phyloP scores from a whole-genome alignment of 345 rosid genomes.

The Iberis pinnata region DNA sequence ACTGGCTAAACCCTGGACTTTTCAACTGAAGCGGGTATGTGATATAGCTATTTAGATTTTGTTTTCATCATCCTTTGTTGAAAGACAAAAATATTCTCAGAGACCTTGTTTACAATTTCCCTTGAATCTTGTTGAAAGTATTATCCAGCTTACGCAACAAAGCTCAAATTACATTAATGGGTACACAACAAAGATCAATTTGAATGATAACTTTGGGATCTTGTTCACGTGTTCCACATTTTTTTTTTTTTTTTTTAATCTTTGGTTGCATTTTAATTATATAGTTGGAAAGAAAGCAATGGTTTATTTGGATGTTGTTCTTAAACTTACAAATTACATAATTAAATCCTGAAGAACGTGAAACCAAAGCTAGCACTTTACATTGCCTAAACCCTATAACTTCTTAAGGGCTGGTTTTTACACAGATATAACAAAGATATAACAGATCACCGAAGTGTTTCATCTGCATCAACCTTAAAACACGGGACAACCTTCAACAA shows the following conservation, averaged over 20 bases:
- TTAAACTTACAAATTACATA: slow-evolving; percentile 11
- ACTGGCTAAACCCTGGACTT: slow-evolving; percentile 86
- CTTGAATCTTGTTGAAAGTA: slow-evolving; percentile 18
- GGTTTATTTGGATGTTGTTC: slow-evolving; percentile 15
- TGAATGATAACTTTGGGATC: slow-evolving; percentile 17
- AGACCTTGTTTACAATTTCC: slow-evolving; percentile 1
- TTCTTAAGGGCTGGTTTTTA: slow-evolving; percentile 1
- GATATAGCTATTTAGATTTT: no score
- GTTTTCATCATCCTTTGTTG: slow-evolving; percentile 2
- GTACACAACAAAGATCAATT: slow-evolving; percentile 5
- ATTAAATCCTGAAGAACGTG: slow-evolving; percentile 17
- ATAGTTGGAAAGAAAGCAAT: slow-evolving; percentile 16
- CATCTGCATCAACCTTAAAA: slow-evolving; percentile 28
- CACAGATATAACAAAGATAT: slow-evolving; percentile 13
- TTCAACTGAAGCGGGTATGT: slow-evolving; percentile 45
- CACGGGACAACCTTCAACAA: slow-evolving; percentile 48
- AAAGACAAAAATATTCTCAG: slow-evolving; percentile 4
- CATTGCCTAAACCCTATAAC: slow-evolving; percentile 5
- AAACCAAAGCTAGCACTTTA: slow-evolving; percentile 23
- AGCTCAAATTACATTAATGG: slow-evolving; percentile 18
- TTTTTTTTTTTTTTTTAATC: not conserved
- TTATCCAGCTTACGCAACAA: slow-evolving; percentile 14
- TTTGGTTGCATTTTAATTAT: slow-evolving; percentile 14
- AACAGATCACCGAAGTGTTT: not conserved
- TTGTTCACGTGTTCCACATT: slow-evolving; percentile 8